These are phyloP conservation scores for Senecio squalidus DNA, from an alignment of 140 eudicot genomes.

Conservation along the genomic window DNA sequence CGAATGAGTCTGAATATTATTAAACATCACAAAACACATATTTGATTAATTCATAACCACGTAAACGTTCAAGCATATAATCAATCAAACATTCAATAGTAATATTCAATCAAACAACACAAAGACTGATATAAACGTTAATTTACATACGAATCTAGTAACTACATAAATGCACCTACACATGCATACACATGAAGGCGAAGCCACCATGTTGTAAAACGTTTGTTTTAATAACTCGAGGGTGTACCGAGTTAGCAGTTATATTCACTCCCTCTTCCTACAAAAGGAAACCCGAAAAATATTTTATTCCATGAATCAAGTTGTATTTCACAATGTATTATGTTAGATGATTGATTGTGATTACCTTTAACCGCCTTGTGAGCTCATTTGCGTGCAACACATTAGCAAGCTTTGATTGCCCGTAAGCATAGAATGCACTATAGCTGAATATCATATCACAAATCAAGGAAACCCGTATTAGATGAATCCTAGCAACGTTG, in stretches of 20 bases:
- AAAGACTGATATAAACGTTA: no score
- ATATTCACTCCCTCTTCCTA: conserved; percentile 77
- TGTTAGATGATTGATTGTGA: background rate
- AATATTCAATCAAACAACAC: no score
- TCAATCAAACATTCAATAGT: no score
- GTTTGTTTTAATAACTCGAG: conserved; percentile 68
- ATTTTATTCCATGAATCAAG: background rate
- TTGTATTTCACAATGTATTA: background rate
- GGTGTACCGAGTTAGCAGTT: conserved; percentile 82
- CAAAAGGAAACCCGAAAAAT: background rate
- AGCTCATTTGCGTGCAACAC: conserved; percentile 68
- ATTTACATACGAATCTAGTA: no score
- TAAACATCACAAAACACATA: no score
- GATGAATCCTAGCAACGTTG: background rate
- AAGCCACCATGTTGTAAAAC: conserved; percentile 55
- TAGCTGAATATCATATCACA: conserved; percentile 48
- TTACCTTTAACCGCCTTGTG: conserved; percentile 55
- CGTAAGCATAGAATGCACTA: conserved; percentile 46
- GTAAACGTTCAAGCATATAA: no score
- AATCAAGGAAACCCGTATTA: background rate
- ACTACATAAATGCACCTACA: no score
- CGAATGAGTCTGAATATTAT: no score
- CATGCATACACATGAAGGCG: conserved; percentile 15
- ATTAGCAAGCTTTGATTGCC: conserved; percentile 87
- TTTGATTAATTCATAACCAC: no score